A percentile compares a stretch with the other conserved stretches of the same genome.
These are phyloP conservation scores for Penicillium fuscoglaucum DNA, from an alignment of 2,329 filamentous ascomycete genomes.

Conservation along the genomic window DNA sequence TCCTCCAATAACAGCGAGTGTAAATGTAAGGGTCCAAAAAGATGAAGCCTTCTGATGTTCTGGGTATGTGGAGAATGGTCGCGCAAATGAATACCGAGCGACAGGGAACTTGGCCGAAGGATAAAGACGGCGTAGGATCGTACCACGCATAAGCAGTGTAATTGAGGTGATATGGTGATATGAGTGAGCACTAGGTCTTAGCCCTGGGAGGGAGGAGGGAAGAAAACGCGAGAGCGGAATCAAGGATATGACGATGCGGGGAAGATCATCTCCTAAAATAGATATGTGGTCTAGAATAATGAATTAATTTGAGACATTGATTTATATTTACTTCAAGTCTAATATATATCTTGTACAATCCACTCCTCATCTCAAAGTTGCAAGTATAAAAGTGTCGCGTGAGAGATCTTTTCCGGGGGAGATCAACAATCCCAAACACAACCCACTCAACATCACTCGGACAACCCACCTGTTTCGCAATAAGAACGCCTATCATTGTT, in stretches of 20 bases:
- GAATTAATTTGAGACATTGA: neutral
- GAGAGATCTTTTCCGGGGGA: slow-evolving; percentile 1
- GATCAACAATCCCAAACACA: slow-evolving; percentile 2
- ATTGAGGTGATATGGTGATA: neutral
- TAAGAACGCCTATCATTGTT: neutral
- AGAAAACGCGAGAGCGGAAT: slow-evolving; percentile 3
- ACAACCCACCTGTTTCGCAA: neutral
- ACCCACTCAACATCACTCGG: slow-evolving; percentile 1
- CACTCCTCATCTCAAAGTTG: neutral
- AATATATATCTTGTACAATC: neutral
- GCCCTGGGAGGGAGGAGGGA: neutral
- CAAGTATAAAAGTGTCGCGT: slow-evolving; percentile 1
- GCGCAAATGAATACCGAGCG: slow-evolving; percentile 23
- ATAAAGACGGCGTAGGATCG: slow-evolving; percentile 30
- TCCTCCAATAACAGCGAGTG: slow-evolving; percentile 36
- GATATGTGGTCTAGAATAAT: neutral
- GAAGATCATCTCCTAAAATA: slow-evolving; percentile 7
- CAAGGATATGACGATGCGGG: slow-evolving; percentile 11
- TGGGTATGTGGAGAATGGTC: slow-evolving; percentile 30
- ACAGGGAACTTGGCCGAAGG: slow-evolving; percentile 34
- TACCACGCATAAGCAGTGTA: slow-evolving; percentile 38
- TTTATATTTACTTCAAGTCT: neutral
- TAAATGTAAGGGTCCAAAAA: slow-evolving; percentile 40
- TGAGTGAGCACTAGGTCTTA: slow-evolving; percentile 7
- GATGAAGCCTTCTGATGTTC: slow-evolving; percentile 39